These are phyloP conservation scores for Tetrapisispora phaffii DNA, from an alignment of 805 yeast species.

Conservation along the genomic window DNA sequence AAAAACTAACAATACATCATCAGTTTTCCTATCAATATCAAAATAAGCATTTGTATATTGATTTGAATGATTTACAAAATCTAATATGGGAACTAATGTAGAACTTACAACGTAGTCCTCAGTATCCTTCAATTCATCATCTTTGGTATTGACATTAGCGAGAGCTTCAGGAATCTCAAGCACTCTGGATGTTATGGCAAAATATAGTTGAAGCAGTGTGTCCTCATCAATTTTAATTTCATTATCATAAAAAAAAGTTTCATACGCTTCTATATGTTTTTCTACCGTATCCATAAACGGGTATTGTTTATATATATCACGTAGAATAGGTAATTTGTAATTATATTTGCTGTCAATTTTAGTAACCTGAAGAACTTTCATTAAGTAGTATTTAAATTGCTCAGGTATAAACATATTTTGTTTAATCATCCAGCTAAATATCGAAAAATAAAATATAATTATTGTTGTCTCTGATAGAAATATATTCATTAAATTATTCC, in stretches of 20 bases:
- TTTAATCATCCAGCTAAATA: constrained; percentile 6
- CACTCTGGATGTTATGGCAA: constrained; percentile 49
- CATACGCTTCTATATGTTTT: constrained; percentile 18
- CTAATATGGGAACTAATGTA: constrained; percentile 56
- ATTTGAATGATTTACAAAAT: constrained; percentile 54
- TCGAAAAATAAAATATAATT: constrained; percentile 14
- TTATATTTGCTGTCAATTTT: constrained; percentile 7
- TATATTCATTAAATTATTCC: constrained; percentile 8
- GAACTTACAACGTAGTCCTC: constrained; percentile 41
- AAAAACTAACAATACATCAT: constrained; percentile 34
- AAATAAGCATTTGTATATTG: constrained; percentile 42
- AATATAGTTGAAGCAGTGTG: constrained; percentile 20
- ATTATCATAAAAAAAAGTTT: constrained; percentile 19
- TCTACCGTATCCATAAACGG: constrained; percentile 1
- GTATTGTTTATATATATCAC: not conserved
- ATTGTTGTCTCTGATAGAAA: constrained; percentile 14
- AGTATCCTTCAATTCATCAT: constrained; percentile 21
- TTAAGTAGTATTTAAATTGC: constrained; percentile 12
- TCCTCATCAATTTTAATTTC: constrained; percentile 3
- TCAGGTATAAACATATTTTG: constrained; percentile 14
- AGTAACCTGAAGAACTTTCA: constrained; percentile 14
- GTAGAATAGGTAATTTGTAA: not conserved
- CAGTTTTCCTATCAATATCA: constrained; percentile 42
- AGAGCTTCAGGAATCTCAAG: constrained; percentile 52
- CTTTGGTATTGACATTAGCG: constrained; percentile 11